A percentile compares a stretch with the other conserved stretches of the same genome.
Evolutionary conservation across 2,329 filamentous ascomycete genomes (phyloP).

Genomic region (Escovopsis sp.): DNA sequence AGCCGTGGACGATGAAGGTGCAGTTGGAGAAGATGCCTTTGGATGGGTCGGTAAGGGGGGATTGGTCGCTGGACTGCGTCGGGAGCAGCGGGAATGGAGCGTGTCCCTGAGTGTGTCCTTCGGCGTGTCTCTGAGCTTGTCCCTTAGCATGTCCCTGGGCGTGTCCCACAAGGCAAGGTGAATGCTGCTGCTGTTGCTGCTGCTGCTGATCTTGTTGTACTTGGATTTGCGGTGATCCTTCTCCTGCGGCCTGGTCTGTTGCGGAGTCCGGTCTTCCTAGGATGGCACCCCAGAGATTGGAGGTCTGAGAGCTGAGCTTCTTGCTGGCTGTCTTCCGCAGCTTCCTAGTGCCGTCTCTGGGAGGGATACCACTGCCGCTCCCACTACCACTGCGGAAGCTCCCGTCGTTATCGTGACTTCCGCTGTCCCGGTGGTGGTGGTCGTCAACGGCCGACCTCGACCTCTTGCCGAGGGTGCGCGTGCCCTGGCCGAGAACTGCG

Average conservation of each 20-base stretch:
- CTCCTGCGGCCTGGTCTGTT: too few species aligned
- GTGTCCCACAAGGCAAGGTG: too few species aligned
- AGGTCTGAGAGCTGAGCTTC: conserved; percentile 64
- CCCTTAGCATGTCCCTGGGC: too few species aligned
- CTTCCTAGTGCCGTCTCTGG: conserved; percentile 56
- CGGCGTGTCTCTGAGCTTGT: too few species aligned
- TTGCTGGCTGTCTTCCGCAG: conserved; percentile 75
- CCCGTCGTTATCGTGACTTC: too few species aligned
- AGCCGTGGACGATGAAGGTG: conserved; percentile 45
- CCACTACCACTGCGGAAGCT: too few species aligned
- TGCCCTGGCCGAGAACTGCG: conserved; percentile 18
- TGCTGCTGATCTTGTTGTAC: too few species aligned
- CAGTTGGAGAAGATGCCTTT: conserved; percentile 37
- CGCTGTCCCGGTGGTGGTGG: too few species aligned
- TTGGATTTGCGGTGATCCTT: too few species aligned
- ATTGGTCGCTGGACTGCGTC: background rate
- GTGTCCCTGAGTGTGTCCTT: too few species aligned
- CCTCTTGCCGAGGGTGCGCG: conserved; percentile 42
- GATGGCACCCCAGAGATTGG: conserved; percentile 85
- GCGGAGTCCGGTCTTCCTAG: conserved; percentile 32
- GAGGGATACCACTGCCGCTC: conserved; percentile 7
- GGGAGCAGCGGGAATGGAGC: conserved; percentile 6
- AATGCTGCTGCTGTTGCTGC: too few species aligned
- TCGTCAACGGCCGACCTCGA: conserved; percentile 30
- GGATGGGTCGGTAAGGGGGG: too few species aligned